Conservation (phyloP, 192 early-diverging fungal species). For the Coemansia sp. region DNA sequence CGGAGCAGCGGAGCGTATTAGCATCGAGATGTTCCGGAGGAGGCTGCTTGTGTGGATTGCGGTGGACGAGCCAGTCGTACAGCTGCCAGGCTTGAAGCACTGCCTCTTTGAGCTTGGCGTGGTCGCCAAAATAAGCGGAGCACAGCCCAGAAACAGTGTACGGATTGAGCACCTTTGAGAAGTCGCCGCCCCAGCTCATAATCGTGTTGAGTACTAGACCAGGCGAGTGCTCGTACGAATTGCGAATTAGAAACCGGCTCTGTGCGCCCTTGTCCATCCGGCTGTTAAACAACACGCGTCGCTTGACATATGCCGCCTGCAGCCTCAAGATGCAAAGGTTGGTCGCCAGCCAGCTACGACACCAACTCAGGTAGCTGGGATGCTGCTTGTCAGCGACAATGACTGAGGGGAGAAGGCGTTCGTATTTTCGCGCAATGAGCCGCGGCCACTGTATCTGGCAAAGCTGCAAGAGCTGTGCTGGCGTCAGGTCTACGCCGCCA, state of each 20-base stretch:
- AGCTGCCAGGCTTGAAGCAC: conserved; percentile 43
- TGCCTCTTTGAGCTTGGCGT: background rate
- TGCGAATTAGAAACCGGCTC: conserved; percentile 16
- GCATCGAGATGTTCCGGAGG: background rate
- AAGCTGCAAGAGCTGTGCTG: conserved; percentile 23
- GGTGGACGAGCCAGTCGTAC: conserved; percentile 36
- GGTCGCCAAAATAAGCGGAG: conserved; percentile 16
- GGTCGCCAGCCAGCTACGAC: conserved; percentile 24
- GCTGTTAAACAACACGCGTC: conserved; percentile 18
- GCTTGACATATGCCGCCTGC: conserved; percentile 12
- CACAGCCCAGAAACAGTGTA: background rate
- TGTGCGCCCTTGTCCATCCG: conserved; percentile 17
- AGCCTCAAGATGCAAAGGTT: conserved; percentile 28
- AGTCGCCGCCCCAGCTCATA: conserved; percentile 39
- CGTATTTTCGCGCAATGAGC: conserved; percentile 28
- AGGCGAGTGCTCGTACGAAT: conserved; percentile 31
- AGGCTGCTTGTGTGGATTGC: conserved; percentile 3
- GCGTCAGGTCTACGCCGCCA: conserved; percentile 7
- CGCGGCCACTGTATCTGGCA: conserved; percentile 45
- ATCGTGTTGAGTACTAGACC: conserved; percentile 39
- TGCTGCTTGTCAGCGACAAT: background rate
- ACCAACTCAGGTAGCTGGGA: conserved; percentile 3
- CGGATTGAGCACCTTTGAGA: conserved; percentile 16
- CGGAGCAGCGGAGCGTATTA: background rate
- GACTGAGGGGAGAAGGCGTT: background rate